Evolutionary conservation across 805 yeast genomes (phyloP).

Genomic region (Candida parachauliodes): DNA sequence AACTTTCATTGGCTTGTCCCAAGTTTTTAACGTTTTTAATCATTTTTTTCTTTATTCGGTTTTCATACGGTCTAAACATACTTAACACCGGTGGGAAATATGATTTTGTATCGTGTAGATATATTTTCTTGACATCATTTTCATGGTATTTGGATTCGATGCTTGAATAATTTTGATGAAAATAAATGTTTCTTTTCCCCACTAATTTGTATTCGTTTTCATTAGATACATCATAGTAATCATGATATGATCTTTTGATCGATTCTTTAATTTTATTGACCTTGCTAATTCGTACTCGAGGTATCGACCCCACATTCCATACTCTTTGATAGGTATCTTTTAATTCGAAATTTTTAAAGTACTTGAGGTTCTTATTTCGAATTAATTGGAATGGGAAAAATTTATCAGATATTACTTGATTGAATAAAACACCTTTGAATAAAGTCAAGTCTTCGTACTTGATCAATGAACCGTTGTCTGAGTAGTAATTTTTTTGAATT

Average conservation of each 20-base stretch:
- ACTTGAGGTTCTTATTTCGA: slow-evolving; percentile 6
- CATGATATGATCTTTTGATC: slow-evolving; percentile 11
- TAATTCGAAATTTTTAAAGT: slow-evolving; percentile 25
- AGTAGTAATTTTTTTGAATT: slow-evolving; percentile 15
- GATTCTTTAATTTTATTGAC: slow-evolving; percentile 19
- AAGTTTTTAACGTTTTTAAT: slow-evolving; percentile 29
- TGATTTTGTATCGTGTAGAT: slow-evolving; percentile 16
- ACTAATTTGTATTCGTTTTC: slow-evolving; percentile 20
- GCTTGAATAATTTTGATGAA: slow-evolving; percentile 29
- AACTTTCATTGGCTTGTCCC: slow-evolving; percentile 3
- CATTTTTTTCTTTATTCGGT: slow-evolving; percentile 33
- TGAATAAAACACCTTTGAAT: slow-evolving; percentile 24
- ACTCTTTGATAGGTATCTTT: slow-evolving; percentile 20
- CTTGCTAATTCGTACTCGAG: slow-evolving; percentile 32
- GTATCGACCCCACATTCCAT: slow-evolving; percentile 46
- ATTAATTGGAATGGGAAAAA: slow-evolving; percentile 20
- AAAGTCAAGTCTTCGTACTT: slow-evolving; percentile 5
- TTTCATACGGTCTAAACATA: slow-evolving; percentile 40
- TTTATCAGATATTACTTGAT: slow-evolving; percentile 19
- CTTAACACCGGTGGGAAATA: slow-evolving; percentile 30
- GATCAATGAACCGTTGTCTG: not conserved
- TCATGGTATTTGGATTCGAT: slow-evolving; percentile 8
- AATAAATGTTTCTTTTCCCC: slow-evolving; percentile 34
- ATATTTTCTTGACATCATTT: slow-evolving; percentile 23
- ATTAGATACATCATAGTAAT: slow-evolving; percentile 1